Evolutionary conservation across 2,329 filamentous ascomycete genomes (phyloP).

Genomic region (Monosporascus sp.): DNA sequence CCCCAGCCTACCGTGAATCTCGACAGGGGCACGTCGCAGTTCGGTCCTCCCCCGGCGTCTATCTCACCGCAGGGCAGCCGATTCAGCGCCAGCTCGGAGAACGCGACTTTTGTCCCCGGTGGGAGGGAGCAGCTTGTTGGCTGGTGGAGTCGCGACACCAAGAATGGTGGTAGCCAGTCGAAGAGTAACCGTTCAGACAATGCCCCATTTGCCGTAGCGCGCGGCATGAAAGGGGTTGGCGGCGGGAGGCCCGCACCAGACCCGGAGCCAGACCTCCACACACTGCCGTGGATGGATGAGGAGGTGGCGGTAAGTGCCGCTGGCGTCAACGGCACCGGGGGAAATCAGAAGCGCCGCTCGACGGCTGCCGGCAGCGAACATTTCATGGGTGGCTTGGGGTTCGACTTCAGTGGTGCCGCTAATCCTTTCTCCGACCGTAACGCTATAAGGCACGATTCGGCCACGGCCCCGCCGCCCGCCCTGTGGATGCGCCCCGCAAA

Average conservation of each 20-base stretch:
- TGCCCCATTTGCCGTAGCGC: constrained; percentile 21
- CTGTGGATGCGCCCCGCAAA: constrained; percentile 12
- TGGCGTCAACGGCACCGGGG: constrained; percentile 8
- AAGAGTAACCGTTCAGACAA: constrained; percentile 19
- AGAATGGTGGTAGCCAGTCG: constrained; percentile 28
- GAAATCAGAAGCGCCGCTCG: constrained; percentile 19
- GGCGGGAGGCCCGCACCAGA: constrained; percentile 5
- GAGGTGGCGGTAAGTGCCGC: constrained; percentile 13
- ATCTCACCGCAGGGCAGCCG: constrained; percentile 23
- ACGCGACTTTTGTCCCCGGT: constrained; percentile 13
- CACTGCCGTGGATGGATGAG: constrained; percentile 38
- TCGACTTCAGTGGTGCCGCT: constrained; percentile 28
- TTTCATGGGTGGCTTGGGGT: constrained; percentile 34
- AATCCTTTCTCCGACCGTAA: constrained; percentile 48
- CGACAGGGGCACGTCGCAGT: constrained; percentile 50
- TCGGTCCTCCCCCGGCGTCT: constrained; percentile 28
- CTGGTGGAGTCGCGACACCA: constrained; percentile 41
- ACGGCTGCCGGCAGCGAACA: constrained; percentile 31
- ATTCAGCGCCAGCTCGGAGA: constrained; percentile 26
- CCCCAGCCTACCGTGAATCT: constrained; percentile 40
- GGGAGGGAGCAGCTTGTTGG: constrained; percentile 36
- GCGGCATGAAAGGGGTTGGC: constrained; percentile 18
- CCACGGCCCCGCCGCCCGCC: constrained; percentile 32
- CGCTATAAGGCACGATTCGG: constrained; percentile 31
- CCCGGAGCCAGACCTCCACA: constrained; percentile 39